Conservation (phyloP, 1,284 basidiomycete genomes). For the Fistulinella cinereoalba region DNA sequence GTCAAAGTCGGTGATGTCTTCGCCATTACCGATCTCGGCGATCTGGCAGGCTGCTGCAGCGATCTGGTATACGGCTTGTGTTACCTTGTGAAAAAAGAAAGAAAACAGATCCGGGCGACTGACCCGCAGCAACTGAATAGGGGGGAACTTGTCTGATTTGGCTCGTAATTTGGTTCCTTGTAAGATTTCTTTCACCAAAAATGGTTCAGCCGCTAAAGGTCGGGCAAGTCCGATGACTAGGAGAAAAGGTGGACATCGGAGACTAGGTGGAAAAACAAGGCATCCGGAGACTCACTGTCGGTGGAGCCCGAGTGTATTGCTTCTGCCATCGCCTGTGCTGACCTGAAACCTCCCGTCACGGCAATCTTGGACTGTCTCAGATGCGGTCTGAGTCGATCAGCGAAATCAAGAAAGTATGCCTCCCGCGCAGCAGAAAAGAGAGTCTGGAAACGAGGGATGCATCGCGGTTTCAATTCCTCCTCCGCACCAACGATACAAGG, state of each 20-base stretch:
- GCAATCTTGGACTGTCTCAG: conserved; percentile 38
- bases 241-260: not conserved
- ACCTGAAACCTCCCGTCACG: conserved; percentile 49
- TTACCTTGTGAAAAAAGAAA: not conserved
- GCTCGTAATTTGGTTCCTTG: conserved; percentile 34
- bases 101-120: conserved; percentile 8
- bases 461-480: not conserved
- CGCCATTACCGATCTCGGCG: conserved; percentile 32
- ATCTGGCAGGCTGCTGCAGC: conserved; percentile 32
- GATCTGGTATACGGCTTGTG: conserved; percentile 20
- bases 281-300: conserved; percentile 26
- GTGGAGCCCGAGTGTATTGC: conserved; percentile 33
- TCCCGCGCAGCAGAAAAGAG: conserved; percentile 35
- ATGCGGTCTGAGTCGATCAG: conserved; percentile 38
- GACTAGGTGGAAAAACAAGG: not conserved
- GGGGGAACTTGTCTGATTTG: conserved; percentile 28
- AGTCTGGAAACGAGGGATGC: conserved; percentile 21
- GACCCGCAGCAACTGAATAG: conserved; percentile 29
- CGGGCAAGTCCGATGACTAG: conserved; percentile 44
- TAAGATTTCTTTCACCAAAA: conserved; percentile 39
- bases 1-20: conserved; percentile 34
- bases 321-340: conserved; percentile 39
- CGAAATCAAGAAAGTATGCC: conserved; percentile 42
- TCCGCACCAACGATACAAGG: conserved; percentile 14
- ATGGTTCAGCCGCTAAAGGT: conserved; percentile 44